Percentiles rank a stretch among this genome's conserved stretches.
Conservation (phyloP, 257 asterid species). For the Lycium barbarum region DNA sequence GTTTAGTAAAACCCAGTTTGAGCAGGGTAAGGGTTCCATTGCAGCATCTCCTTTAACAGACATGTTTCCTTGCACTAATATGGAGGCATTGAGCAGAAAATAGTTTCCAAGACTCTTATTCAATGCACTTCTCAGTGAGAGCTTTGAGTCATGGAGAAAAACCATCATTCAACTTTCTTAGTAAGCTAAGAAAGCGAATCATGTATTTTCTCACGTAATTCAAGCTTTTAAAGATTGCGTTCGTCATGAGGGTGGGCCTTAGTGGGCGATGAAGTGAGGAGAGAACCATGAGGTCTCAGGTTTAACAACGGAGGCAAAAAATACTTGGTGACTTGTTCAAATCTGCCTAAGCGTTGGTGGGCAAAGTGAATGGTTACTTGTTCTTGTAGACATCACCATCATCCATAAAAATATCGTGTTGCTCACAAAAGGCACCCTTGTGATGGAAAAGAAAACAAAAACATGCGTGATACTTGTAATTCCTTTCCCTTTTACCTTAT, state of each 20-base stretch:
- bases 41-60: constrained; percentile 5
- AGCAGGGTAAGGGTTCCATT: background rate
- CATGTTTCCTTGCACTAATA: background rate
- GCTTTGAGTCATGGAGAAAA: background rate
- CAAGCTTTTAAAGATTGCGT: constrained; percentile 11
- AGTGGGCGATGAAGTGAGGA: background rate
- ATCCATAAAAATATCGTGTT: background rate
- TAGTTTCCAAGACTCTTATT: background rate
- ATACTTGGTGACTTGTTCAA: background rate
- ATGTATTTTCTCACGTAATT: background rate
- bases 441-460: constrained; percentile 16
- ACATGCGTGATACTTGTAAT: background rate
- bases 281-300: background rate
- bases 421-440: background rate
- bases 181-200: constrained; percentile 2
- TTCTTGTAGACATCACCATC: background rate
- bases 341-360: background rate
- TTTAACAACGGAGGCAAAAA: background rate
- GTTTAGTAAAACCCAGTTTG: background rate
- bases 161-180: background rate
- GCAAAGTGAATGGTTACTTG: background rate
- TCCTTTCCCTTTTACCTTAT: background rate
- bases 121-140: constrained; percentile 11
- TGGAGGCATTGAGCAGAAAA: constrained; percentile 22
- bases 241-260: background rate